Evolutionary conservation across 1,139 yeast species (phyloP).

Genomic region (Petasospora fabianii): DNA sequence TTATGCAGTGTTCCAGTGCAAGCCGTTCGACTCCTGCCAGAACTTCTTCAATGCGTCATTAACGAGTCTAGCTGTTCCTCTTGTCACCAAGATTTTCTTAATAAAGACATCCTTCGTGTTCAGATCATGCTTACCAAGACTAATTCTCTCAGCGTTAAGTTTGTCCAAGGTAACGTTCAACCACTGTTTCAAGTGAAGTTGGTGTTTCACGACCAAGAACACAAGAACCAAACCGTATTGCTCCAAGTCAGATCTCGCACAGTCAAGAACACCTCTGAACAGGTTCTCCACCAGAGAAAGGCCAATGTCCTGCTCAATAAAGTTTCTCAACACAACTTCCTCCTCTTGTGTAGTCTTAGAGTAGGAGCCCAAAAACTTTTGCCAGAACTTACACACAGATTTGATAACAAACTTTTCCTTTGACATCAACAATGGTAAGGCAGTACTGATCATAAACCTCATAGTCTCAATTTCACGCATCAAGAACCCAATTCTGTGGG

Average conservation of each 20-base stretch:
- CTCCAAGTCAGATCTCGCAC: constrained; percentile 62
- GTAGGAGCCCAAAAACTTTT: constrained; percentile 47
- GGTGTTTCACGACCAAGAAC: constrained; percentile 48
- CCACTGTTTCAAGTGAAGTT: constrained; percentile 47
- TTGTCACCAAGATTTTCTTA: constrained; percentile 53
- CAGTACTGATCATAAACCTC: constrained; percentile 33
- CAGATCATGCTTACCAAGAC: constrained; percentile 20
- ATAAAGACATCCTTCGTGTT: constrained; percentile 36
- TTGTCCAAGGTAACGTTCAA: constrained; percentile 33
- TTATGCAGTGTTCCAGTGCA: constrained; percentile 20
- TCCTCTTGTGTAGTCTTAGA: constrained; percentile 51
- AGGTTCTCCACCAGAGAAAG: constrained; percentile 32
- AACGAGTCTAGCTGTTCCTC: constrained; percentile 58
- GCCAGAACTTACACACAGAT: constrained; percentile 66
- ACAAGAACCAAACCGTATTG: constrained; percentile 54
- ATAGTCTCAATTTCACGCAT: constrained; percentile 38
- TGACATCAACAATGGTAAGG: constrained; percentile 43
- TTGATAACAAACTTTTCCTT: constrained; percentile 65
- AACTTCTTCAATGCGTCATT: constrained; percentile 54
- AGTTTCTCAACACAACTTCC: constrained; percentile 29
- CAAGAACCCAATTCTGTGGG: constrained; percentile 47
- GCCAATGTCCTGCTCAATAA: constrained; percentile 40
- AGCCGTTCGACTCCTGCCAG: constrained; percentile 50
- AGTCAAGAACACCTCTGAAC: constrained; percentile 37
- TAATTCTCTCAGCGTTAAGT: constrained; percentile 31